Percentiles rank a stretch among this genome's conserved stretches.
Evolutionary conservation across 148 eudicot species (phyloP).

Genomic region (Rheum nobile): DNA sequence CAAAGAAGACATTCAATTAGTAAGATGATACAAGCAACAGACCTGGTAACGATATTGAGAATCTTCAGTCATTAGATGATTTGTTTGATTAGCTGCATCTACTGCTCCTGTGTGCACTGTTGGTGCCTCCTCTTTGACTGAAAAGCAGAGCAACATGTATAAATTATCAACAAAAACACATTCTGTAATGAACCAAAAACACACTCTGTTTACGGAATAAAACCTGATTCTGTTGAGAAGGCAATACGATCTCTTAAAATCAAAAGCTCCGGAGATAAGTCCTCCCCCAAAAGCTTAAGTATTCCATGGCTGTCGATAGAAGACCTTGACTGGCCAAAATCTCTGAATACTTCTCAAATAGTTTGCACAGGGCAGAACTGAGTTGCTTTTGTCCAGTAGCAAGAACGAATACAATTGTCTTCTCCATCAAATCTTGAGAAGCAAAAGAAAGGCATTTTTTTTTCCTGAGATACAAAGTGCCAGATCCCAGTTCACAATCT

Average conservation of each 20-base stretch:
- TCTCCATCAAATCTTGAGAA: constrained; percentile 86
- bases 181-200: no score
- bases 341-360: no score
- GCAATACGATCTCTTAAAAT: no score
- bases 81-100: background rate
- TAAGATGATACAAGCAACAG: no score
- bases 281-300: constrained; percentile 80
- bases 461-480: background rate
- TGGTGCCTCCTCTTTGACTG: constrained; percentile 2
- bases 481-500: background rate
- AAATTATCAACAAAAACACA: background rate
- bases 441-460: background rate
- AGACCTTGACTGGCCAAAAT: constrained; percentile 98
- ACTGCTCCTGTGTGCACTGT: background rate
- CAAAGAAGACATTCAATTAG: no score
- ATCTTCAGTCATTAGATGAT: no score
- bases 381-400: no score
- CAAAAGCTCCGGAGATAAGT: no score
- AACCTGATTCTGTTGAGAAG: no score
- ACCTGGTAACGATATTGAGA: no score
- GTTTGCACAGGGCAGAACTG: no score
- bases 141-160: background rate
- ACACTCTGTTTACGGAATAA: no score
- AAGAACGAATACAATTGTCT: constrained; percentile 83
- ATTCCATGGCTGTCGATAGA: constrained; percentile 82